Evolutionary conservation across 164 flowering plant genomes (phyloP), one percentile per base, ranked within the genome.

Genomic region (Macadamia integrifolia): DNA sequence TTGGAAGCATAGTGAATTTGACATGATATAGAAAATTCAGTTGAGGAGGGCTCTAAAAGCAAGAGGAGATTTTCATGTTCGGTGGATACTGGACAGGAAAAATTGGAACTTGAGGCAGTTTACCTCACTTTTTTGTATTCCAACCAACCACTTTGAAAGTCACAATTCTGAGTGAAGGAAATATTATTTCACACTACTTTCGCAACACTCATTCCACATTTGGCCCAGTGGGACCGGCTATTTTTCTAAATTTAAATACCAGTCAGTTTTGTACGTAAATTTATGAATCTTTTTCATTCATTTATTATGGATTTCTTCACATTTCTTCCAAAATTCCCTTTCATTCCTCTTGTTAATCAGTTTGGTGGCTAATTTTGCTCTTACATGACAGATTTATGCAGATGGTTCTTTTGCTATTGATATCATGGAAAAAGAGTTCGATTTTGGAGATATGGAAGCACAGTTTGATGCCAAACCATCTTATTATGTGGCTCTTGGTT

Each of bases 401-500:
- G 66, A 77, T 77, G 87, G 78, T 65, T 32, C 77, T 49, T 82
- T 82, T 72, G 73, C 73, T 62, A 50, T 73, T 50, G 69, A 66
- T 69, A 61, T 42, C 46, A 57, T 40, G 49, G 77, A 15, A 59
- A 46, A 55, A 68, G 82, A 81, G 61, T 57, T 56, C 15, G 65
- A 64, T 55, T 58, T 14, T 61, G 76, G 62, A 59, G 77, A 70
- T 60, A 15, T 49, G 43, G 84, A 77, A 63, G 66, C 56, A 30
- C 74, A 69, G 42, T 52, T 62, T 56, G 72, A 69, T 61, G 52
- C 69, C 43, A 70, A 76, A 65, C 88, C 83, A 76, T 85, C 87
- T 63, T 88, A 87, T 72, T 73, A 88, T 73, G 90, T 90, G 72
- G 98, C 95, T 61, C 96, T 94, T 68, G 95, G 97, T 73, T 94